Evolutionary conservation across 805 yeast genomes (phyloP), one percentile per base, ranked within the genome.

Genomic region (Starmerella geochares): DNA sequence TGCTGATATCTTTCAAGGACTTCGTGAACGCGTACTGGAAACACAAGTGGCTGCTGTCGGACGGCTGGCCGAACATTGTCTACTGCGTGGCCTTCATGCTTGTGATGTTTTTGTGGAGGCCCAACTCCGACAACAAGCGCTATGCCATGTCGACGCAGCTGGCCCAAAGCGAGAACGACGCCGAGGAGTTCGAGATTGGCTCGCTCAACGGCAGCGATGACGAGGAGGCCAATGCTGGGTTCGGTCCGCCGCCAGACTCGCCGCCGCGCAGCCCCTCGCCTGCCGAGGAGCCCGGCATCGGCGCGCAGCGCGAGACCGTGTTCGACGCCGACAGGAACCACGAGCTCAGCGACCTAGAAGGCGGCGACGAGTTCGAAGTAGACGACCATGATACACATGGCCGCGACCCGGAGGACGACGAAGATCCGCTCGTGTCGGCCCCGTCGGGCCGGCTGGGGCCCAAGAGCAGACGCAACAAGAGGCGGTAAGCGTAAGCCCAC

Each of bases 71-170:
- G 35, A 81, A 94, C 44, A 75, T 86, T 44, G 81, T 87, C 13
- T 92, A 86, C 68, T 86, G 84, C 62, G 67, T 81, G 43, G 88
- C 88, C 33, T 88, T 92, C 65, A 76, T 82, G 60, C 77, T 87
- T 9, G 74, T 92, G 55, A 85, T 95, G 4, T 78, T 87, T 71
- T 77, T 92, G 55, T 92, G 98, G 98, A 81, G 98, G 67, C 99
- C 99, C 48, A 90, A 96, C 0, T 92, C 83, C 58, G 86, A 95
- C 36, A 87, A 95, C 51, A 84, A 88, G 61, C 81, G 94, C 78
- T 77, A 92, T 62, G 97, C 96, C 11, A 88, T 88, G 54, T 85
- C 96, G 2, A 86, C 86, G 47, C 97, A 92, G 68, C 72, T 92
- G 40, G 65, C 75, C 13, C 92, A 95, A 56, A 83, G 83, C 8